A percentile compares a stretch with the other conserved stretches of the same genome.
These are phyloP conservation scores for Linum trigynum DNA, from an alignment of 345 rosid species.

Conservation along the genomic window DNA sequence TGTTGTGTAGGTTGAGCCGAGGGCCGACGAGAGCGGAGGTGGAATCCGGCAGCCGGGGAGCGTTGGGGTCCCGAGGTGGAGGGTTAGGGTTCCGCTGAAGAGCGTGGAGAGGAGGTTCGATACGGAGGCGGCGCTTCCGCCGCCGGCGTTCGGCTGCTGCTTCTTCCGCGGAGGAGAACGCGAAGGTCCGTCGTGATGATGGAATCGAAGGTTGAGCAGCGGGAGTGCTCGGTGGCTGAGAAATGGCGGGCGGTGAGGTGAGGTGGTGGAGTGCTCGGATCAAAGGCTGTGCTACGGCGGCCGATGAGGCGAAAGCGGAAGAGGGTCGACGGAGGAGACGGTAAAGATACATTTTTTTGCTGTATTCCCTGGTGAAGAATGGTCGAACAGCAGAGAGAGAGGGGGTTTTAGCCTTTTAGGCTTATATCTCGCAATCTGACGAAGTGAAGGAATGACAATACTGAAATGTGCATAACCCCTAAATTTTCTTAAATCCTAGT, in stretches of 20 bases:
- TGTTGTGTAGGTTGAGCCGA: conserved; percentile 82
- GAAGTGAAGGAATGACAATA: no score
- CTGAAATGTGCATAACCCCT: no score
- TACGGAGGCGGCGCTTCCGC: conserved; percentile 79
- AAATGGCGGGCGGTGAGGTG: conserved; percentile 13
- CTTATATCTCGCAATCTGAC: no score
- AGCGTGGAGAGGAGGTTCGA: conserved; percentile 91
- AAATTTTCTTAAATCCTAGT: no score
- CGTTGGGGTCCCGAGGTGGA: conserved; percentile 75
- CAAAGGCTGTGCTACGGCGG: conserved; percentile 21
- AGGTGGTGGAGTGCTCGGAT: conserved; percentile 2
- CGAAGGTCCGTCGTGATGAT: conserved; percentile 31
- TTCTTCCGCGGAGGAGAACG: conserved; percentile 91
- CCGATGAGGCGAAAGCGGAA: conserved; percentile 6
- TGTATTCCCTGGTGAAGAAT: not conserved
- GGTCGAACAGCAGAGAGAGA: not conserved
- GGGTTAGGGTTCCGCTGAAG: conserved; percentile 52
- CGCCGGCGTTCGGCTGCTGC: conserved; percentile 93
- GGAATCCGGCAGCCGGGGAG: conserved; percentile 86
- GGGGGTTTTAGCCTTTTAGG: not conserved
- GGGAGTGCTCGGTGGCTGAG: not conserved
- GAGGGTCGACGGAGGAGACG: conserved; percentile 12
- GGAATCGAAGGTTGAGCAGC: not conserved
- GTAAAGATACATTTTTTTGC: conserved; percentile 4
- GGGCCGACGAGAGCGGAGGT: conserved; percentile 76